A percentile compares a stretch with the other conserved stretches of the same genome.
phyloP scores from a whole-genome alignment of 73 alveolate genomes.

The Blepharisma stoltei region DNA sequence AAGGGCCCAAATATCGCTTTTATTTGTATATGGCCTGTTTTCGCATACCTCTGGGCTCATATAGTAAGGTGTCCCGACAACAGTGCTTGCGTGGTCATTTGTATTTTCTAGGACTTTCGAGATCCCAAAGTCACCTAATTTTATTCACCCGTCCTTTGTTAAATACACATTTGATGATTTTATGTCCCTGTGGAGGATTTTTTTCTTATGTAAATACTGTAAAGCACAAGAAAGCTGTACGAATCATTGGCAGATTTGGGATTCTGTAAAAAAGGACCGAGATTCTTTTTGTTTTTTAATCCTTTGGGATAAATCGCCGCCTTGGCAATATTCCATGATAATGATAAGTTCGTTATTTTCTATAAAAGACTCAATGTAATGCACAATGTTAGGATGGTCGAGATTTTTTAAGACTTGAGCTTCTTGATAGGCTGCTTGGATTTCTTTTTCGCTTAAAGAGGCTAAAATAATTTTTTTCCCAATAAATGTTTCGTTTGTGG shows the following conservation, averaged over 20 bases:
- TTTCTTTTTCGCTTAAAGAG: conserved; percentile 54
- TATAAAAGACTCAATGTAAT: conserved; percentile 80
- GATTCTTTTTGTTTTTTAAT: conserved; percentile 33
- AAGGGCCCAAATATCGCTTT: conserved; percentile 83
- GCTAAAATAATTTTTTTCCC: conserved; percentile 77
- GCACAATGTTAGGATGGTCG: conserved; percentile 88
- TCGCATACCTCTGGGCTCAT: conserved; percentile 85
- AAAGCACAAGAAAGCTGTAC: conserved; percentile 56
- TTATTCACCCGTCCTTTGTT: conserved; percentile 65
- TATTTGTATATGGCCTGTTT: conserved; percentile 58
- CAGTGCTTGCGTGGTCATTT: conserved; percentile 43
- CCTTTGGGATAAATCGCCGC: conserved; percentile 30
- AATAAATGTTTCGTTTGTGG: conserved; percentile 40
- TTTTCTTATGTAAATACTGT: conserved; percentile 59
- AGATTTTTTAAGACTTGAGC: conserved; percentile 65
- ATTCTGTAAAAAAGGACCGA: conserved; percentile 55
- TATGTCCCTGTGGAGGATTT: conserved; percentile 77
- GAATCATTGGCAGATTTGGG: conserved; percentile 40
- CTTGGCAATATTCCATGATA: conserved; percentile 88
- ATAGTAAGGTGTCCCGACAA: conserved; percentile 85
- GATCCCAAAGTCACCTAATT: conserved; percentile 84
- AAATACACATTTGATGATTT: conserved; percentile 73
- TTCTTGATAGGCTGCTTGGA: conserved; percentile 65
- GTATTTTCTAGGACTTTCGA: conserved; percentile 52
- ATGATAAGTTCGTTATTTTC: conserved; percentile 70